phyloP scores from a whole-genome alignment of 2,329 filamentous ascomycete species.

The Rhynchosporium graminicola region DNA sequence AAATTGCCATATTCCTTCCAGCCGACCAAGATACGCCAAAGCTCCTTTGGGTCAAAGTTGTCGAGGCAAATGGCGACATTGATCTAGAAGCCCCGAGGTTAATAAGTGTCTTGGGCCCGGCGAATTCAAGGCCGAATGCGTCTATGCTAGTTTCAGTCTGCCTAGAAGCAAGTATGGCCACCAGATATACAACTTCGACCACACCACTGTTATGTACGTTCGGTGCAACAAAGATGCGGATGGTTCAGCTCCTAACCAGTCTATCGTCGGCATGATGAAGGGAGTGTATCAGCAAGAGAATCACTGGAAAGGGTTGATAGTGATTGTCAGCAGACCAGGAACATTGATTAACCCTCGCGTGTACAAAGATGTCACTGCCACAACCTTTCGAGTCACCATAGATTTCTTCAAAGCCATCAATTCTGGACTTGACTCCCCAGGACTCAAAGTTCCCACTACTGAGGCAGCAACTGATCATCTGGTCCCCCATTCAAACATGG shows the following conservation, averaged over 20 bases:
- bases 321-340: neutral
- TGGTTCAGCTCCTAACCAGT: conserved; percentile 1
- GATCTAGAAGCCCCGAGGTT: neutral
- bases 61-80: no score
- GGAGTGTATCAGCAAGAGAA: neutral
- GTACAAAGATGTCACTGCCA: conserved; percentile 4
- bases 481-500: no score
- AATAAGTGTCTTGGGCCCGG: neutral
- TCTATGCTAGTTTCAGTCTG: neutral
- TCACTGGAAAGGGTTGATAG: neutral
- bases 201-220: neutral
- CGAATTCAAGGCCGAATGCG: neutral
- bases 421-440: neutral
- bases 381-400: neutral
- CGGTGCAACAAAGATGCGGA: neutral
- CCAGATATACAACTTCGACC: neutral
- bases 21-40: neutral
- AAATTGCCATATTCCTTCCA: conserved; percentile 8
- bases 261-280: neutral
- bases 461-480: neutral
- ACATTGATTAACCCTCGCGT: neutral
- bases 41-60: neutral
- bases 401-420: conserved; percentile 1
- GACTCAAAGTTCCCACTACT: neutral
- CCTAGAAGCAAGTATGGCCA: neutral